Evolutionary conservation across 2,329 filamentous ascomycete genomes (phyloP).

Genomic region (Xylariaceae sp.): DNA sequence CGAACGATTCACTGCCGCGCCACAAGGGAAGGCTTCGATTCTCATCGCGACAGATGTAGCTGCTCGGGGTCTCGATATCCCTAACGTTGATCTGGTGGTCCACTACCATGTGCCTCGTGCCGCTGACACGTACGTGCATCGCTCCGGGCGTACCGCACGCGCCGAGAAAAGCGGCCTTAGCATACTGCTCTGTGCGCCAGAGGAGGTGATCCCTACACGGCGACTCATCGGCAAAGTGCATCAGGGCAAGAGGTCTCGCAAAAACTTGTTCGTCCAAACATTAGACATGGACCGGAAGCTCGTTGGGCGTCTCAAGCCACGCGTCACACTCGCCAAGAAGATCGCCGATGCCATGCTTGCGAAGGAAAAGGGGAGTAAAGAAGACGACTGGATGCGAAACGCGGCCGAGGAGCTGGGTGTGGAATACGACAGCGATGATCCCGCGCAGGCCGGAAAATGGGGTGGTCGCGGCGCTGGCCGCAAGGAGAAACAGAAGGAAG

Average conservation of each 20-base stretch:
- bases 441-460: conserved; percentile 56
- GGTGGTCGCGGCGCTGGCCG: conserved; percentile 65
- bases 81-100: conserved; percentile 77
- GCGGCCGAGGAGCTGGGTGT: conserved; percentile 91
- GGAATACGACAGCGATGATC: conserved; percentile 85
- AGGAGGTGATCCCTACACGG: conserved; percentile 79
- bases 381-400: conserved; percentile 75
- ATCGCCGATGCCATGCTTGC: conserved; percentile 76
- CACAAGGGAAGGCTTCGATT: conserved; percentile 50
- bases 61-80: conserved; percentile 88
- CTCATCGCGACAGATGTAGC: conserved; percentile 91
- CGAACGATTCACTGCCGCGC: conserved; percentile 71
- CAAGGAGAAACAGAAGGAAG: conserved; percentile 67
- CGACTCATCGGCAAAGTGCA: conserved; percentile 86
- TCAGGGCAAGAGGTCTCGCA: conserved; percentile 38
- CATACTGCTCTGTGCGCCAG: conserved; percentile 81
- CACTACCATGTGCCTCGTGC: conserved; percentile 93
- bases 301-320: conserved; percentile 65
- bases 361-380: conserved; percentile 77
- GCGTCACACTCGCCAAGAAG: conserved; percentile 75
- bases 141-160: conserved; percentile 88
- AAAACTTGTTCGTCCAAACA: conserved; percentile 65
- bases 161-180: conserved; percentile 71
- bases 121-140: conserved; percentile 90
- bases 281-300: conserved; percentile 78